Conservation (phyloP, 805 yeast genomes). For the Pichia gijzeniarum region DNA sequence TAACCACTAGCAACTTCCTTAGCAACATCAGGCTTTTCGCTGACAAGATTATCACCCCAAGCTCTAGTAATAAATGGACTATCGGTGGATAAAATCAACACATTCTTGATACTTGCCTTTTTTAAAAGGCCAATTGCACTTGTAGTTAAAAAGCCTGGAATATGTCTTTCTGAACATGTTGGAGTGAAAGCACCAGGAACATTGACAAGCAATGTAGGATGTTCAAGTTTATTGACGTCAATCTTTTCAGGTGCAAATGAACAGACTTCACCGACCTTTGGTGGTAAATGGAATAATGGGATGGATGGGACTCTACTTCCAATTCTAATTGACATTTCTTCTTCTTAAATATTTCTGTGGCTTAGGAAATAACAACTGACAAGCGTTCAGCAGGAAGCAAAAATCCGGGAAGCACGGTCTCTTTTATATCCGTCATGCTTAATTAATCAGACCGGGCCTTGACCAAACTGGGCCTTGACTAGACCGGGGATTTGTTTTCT, state of each 20-base stretch:
- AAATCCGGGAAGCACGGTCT: too few relatives aligned
- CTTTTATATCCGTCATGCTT: too few relatives aligned
- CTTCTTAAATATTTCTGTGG: too few relatives aligned
- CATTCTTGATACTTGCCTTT: conserved; percentile 34
- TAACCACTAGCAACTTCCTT: conserved; percentile 12
- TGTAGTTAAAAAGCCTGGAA: conserved; percentile 34
- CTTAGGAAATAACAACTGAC: too few relatives aligned
- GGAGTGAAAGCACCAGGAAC: conserved; percentile 51
- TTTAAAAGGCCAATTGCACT: conserved; percentile 28
- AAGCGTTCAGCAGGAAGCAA: too few relatives aligned
- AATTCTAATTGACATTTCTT: not conserved
- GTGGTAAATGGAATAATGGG: conserved; percentile 9
- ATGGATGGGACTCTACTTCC: conserved; percentile 2
- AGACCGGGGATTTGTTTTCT: too few relatives aligned
- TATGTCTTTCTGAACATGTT: conserved; percentile 39
- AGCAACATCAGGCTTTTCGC: conserved; percentile 15
- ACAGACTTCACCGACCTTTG: conserved; percentile 10
- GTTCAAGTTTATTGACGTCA: not conserved
- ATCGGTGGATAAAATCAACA: conserved; percentile 35
- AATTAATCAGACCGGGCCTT: too few relatives aligned
- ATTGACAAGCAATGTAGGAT: conserved; percentile 31
- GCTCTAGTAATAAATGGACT: conserved; percentile 38
- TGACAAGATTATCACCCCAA: conserved; percentile 44
- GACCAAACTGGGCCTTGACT: too few relatives aligned
- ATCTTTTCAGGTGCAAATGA: conserved; percentile 7